A percentile compares a stretch with the other conserved stretches of the same genome.
Conservation (phyloP, 2,329 filamentous ascomycete genomes). For the Rhynchosporium secalis region DNA sequence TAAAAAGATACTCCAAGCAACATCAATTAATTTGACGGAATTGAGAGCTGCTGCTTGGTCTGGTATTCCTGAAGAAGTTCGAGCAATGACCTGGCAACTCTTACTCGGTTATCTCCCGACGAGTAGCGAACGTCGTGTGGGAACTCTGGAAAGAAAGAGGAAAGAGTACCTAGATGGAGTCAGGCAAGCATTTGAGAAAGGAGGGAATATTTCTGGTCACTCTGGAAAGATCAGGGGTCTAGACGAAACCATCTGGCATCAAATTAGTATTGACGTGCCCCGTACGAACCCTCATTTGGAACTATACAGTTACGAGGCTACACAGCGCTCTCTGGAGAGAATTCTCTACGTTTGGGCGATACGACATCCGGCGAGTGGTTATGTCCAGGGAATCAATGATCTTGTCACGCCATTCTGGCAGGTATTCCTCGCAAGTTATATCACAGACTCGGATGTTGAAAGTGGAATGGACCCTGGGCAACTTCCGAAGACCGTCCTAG, state of each 20-base stretch:
- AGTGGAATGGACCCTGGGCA: slow-evolving; percentile 96
- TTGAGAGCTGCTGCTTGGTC: slow-evolving; percentile 89
- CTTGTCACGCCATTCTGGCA: slow-evolving; percentile 98
- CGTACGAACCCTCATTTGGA: slow-evolving; percentile 95
- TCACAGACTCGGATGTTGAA: slow-evolving; percentile 90
- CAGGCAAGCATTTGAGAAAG: slow-evolving; percentile 66
- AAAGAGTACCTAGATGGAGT: slow-evolving; percentile 97
- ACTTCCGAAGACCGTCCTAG: slow-evolving; percentile 82
- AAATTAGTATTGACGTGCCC: slow-evolving; percentile 97
- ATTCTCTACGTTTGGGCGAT: slow-evolving; percentile 98
- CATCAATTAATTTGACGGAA: slow-evolving; percentile 81
- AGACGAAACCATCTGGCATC: slow-evolving; percentile 98
- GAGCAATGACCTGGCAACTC: slow-evolving; percentile 98
- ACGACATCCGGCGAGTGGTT: slow-evolving; percentile 92
- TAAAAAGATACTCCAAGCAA: slow-evolving; percentile 91
- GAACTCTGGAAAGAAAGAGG: slow-evolving; percentile 87
- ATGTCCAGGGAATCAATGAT: slow-evolving; percentile 98
- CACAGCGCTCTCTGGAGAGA: slow-evolving; percentile 87
- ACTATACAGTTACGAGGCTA: slow-evolving; percentile 93
- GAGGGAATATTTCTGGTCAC: slow-evolving; percentile 49
- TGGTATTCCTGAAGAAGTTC: slow-evolving; percentile 89
- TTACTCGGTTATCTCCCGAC: slow-evolving; percentile 93
- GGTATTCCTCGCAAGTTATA: slow-evolving; percentile 91
- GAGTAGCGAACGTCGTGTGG: slow-evolving; percentile 89
- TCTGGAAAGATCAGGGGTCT: slow-evolving; percentile 62